Percentiles rank a stretch among this genome's conserved stretches.
These are phyloP conservation scores for Backusella luteola DNA, from an alignment of 192 early-diverging fungal genomes.

Conservation along the genomic window DNA sequence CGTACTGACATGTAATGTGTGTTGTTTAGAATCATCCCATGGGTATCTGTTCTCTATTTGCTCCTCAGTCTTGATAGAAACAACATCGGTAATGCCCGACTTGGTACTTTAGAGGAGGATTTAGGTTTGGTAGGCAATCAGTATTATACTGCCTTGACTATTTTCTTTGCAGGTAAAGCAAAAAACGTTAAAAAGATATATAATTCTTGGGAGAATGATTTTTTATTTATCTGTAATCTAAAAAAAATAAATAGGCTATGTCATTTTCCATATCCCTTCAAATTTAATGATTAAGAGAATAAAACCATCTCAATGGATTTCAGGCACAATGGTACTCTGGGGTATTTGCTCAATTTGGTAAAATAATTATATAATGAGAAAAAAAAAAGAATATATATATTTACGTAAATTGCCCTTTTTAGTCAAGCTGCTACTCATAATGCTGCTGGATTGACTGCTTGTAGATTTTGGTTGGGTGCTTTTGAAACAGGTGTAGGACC, in stretches of 20 bases:
- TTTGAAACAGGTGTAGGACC: constrained; percentile 28
- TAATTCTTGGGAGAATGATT: background rate
- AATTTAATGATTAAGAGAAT: constrained; percentile 29
- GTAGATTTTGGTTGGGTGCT: constrained; percentile 27
- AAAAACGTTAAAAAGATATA: background rate
- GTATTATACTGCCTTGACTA: constrained; percentile 30
- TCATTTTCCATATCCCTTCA: constrained; percentile 26
- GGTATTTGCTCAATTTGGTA: constrained; percentile 29
- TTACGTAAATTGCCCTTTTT: background rate
- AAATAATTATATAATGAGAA: background rate
- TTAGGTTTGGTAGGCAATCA: constrained; percentile 20
- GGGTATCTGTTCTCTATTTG: constrained; percentile 24
- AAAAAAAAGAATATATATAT: background rate
- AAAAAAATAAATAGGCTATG: constrained; percentile 17
- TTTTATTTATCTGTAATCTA: background rate
- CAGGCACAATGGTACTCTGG: constrained; percentile 30
- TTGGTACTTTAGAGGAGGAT: constrained; percentile 28
- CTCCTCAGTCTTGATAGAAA: constrained; percentile 26
- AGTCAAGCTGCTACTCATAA: constrained; percentile 29
- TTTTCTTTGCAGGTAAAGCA: constrained; percentile 29
- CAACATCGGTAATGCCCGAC: constrained; percentile 32
- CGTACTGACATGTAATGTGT: background rate
- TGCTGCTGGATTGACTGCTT: constrained; percentile 29
- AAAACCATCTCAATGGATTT: constrained; percentile 30
- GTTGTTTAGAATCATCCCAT: constrained; percentile 12